These are phyloP conservation scores for Mycosarcoma mackinlayi DNA, from an alignment of 1,284 basidiomycete genomes.

Conservation along the genomic window DNA sequence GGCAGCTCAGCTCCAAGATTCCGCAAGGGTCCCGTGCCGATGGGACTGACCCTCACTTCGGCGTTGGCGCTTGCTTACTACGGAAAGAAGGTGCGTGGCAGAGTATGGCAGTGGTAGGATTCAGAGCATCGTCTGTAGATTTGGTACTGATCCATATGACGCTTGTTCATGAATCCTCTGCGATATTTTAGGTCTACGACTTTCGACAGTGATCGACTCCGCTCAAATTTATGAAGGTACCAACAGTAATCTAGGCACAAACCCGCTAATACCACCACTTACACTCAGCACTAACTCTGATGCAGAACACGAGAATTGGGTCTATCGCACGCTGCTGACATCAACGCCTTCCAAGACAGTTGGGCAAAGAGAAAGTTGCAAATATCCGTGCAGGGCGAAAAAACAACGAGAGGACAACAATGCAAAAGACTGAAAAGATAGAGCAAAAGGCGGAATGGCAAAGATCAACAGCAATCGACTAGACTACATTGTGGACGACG, in stretches of 20 bases:
- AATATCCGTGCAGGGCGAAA: background rate
- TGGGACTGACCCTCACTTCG: conserved; percentile 76
- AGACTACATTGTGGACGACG: too few species aligned
- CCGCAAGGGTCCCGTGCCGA: conserved; percentile 80
- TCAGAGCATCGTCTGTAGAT: too few species aligned
- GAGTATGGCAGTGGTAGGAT: background rate
- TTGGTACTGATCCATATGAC: background rate
- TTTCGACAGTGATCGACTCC: conserved; percentile 36
- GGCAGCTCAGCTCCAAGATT: conserved; percentile 81
- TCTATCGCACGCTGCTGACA: too few species aligned
- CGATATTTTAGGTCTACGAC: conserved; percentile 43
- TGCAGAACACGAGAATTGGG: too few species aligned
- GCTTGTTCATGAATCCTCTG: background rate
- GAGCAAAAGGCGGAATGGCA: too few species aligned
- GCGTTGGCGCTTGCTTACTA: conserved; percentile 78
- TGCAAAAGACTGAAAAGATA: too few species aligned
- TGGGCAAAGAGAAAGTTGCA: conserved; percentile 1
- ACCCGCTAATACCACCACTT: conserved; percentile 3
- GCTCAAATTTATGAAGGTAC: background rate
- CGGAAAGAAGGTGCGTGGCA: conserved; percentile 71
- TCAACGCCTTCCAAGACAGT: too few species aligned
- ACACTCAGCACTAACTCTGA: background rate
- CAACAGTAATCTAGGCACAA: too few species aligned
- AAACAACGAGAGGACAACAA: too few species aligned
- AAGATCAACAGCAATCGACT: too few species aligned